Conservation (phyloP, 2,329 filamentous ascomycete species). For the Leptographium wingfieldii region DNA sequence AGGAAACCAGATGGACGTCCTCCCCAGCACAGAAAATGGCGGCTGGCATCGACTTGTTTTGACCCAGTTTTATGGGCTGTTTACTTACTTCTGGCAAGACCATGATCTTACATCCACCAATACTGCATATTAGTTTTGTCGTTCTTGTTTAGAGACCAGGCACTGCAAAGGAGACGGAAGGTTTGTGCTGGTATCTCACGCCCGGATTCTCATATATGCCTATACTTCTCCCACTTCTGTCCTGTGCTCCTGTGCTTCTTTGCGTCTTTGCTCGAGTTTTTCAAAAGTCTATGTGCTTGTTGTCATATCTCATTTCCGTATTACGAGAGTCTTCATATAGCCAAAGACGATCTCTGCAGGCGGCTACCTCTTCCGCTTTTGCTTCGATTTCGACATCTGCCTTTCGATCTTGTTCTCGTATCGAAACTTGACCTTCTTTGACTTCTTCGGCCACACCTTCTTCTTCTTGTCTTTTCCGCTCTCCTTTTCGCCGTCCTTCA, state of each 20-base stretch:
- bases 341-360: not conserved
- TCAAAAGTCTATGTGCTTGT: not conserved
- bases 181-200: not conserved
- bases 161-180: not conserved
- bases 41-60: constrained; percentile 6
- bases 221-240: not conserved
- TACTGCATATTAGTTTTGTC: constrained; percentile 7
- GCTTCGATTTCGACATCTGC: constrained; percentile 58
- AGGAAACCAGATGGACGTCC: not conserved
- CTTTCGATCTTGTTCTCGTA: constrained; percentile 85
- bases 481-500: constrained; percentile 21
- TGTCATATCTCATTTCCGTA: not conserved
- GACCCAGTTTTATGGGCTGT: not conserved
- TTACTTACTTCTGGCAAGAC: constrained; percentile 5
- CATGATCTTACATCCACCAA: constrained; percentile 6
- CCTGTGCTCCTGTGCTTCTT: not conserved
- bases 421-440: constrained; percentile 77
- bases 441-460: constrained; percentile 40
- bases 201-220: not conserved
- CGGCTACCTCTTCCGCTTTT: constrained; percentile 22
- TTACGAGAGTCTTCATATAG: not conserved
- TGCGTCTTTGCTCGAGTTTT: not conserved
- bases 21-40: not conserved
- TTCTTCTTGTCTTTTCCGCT: constrained; percentile 25
- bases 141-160: not conserved